These are phyloP conservation scores for Neurospora africana DNA, from an alignment of 495 filamentous ascomycete species.

Conservation along the genomic window DNA sequence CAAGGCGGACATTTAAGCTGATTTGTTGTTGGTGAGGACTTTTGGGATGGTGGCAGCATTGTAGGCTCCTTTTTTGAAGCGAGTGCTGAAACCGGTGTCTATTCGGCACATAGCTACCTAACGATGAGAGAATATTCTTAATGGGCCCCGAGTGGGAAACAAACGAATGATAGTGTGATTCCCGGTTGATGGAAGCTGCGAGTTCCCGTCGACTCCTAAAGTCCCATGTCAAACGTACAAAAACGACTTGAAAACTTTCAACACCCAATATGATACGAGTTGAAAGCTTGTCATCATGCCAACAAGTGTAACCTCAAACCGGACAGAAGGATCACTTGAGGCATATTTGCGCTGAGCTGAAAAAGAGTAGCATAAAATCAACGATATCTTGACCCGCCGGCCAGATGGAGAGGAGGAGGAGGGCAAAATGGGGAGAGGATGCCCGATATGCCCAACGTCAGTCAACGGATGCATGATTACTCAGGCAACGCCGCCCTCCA, in stretches of 20 bases:
- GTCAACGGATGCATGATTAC: neutral
- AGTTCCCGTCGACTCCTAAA: neutral
- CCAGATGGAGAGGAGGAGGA: neutral
- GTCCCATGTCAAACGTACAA: neutral
- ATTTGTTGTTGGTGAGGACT: neutral
- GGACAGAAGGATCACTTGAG: neutral
- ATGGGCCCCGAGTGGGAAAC: neutral
- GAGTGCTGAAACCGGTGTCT: neutral
- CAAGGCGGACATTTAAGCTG: neutral
- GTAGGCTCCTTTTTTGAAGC: neutral
- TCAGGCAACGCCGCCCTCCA: neutral
- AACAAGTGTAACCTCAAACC: neutral
- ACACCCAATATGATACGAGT: neutral
- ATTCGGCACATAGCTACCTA: neutral
- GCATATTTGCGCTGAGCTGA: neutral
- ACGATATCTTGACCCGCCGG: neutral
- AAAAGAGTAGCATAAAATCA: neutral
- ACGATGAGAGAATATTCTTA: neutral
- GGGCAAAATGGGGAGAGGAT: neutral
- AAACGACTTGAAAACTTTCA: neutral
- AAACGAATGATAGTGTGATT: neutral
- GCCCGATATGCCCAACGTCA: neutral
- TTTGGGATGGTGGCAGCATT: neutral
- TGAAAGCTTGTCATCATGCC: neutral
- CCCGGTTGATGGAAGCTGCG: neutral